Conservation (phyloP, 768 basidiomycete genomes). For the Infundibulicybe gibba region DNA sequence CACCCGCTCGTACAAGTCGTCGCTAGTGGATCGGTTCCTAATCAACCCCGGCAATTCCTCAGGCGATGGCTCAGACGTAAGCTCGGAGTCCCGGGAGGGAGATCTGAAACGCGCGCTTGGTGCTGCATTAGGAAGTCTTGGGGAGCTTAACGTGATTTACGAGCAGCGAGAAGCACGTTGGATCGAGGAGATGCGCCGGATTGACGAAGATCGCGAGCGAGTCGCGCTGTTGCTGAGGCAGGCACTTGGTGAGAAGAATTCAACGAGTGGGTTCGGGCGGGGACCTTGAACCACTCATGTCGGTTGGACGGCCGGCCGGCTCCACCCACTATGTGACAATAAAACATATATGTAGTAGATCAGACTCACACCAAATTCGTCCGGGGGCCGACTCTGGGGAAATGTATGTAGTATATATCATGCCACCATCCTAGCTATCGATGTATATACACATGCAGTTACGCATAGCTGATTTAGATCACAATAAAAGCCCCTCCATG, state of each 20-base stretch:
- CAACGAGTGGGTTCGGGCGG: too few relatives aligned
- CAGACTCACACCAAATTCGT: too few relatives aligned
- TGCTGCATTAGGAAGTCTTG: constrained; percentile 63
- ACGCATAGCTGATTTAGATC: too few relatives aligned
- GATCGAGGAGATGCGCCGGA: constrained; percentile 64
- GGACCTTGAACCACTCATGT: too few relatives aligned
- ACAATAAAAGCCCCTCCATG: too few relatives aligned
- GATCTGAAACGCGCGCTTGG: constrained; percentile 69
- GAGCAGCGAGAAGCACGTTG: constrained; percentile 67
- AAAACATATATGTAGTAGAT: too few relatives aligned
- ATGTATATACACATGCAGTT: too few relatives aligned
- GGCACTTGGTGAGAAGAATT: constrained; percentile 39
- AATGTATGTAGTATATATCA: too few relatives aligned
- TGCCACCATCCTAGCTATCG: too few relatives aligned
- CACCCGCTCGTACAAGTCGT: constrained; percentile 38
- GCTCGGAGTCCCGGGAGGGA: constrained; percentile 51
- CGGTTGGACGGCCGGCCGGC: too few relatives aligned
- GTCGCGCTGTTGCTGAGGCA: constrained; percentile 66
- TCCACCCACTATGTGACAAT: too few relatives aligned
- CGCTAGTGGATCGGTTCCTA: constrained; percentile 47
- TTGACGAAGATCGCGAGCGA: constrained; percentile 63
- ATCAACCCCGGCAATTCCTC: constrained; percentile 36
- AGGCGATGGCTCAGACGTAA: constrained; percentile 54
- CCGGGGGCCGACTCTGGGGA: too few relatives aligned
- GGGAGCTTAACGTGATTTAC: constrained; percentile 59